These are phyloP conservation scores for Cladosporium sp. DNA, from an alignment of 2,329 filamentous ascomycete genomes.

Conservation along the genomic window DNA sequence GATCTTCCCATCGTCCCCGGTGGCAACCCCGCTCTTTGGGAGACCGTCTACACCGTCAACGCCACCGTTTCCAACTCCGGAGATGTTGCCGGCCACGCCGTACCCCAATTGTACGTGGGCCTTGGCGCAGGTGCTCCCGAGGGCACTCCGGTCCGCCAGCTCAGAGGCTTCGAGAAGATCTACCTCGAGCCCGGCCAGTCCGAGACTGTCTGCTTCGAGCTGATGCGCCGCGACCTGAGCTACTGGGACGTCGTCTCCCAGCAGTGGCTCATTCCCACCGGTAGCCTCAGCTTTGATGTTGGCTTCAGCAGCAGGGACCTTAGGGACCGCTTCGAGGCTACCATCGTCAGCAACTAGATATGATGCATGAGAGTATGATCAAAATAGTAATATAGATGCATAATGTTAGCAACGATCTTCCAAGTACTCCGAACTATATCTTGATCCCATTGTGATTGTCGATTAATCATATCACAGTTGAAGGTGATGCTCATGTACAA, in stretches of 20 bases:
- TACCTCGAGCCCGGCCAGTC: conserved; percentile 30
- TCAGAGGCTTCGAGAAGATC: conserved; percentile 45
- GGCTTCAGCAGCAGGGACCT: conserved; percentile 16
- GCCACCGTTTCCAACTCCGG: conserved; percentile 56
- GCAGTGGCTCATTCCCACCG: conserved; percentile 40
- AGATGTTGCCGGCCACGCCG: conserved; percentile 46
- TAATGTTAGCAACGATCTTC: conserved; percentile 5
- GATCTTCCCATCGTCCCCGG: conserved; percentile 14
- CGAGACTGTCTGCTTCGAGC: conserved; percentile 37
- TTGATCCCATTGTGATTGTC: too few relatives aligned
- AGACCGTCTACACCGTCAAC: conserved; percentile 54
- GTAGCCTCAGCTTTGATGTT: conserved; percentile 13
- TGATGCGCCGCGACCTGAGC: conserved; percentile 45
- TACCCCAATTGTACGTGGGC: conserved; percentile 58
- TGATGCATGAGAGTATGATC: neutral
- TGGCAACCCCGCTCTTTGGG: conserved; percentile 52
- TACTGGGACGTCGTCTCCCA: conserved; percentile 44
- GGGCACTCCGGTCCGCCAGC: conserved; percentile 28
- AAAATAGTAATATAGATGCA: neutral
- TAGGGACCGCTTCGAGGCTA: conserved; percentile 15
- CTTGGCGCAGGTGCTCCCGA: conserved; percentile 43
- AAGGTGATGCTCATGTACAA: neutral
- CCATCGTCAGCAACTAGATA: conserved; percentile 6
- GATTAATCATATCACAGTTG: neutral
- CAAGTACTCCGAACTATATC: neutral